A percentile compares a stretch with the other conserved stretches of the same genome.
Evolutionary conservation across 2,329 filamentous ascomycete species (phyloP).

Genomic region (Fusarium caatingaense): DNA sequence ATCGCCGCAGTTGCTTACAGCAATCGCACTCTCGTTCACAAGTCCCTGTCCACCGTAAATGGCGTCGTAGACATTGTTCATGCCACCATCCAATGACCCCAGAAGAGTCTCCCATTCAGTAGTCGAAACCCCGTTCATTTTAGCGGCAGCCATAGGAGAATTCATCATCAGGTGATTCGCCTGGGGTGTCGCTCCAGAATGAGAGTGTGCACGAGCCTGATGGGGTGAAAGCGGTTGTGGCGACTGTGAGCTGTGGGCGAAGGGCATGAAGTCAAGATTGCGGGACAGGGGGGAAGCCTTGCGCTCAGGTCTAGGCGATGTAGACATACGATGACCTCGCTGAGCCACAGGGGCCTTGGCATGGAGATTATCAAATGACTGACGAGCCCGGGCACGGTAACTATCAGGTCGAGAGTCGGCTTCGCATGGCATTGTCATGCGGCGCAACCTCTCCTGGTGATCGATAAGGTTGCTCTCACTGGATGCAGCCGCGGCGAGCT

Average conservation of each 20-base stretch:
- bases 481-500: constrained; percentile 56
- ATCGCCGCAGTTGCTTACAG: constrained; percentile 54
- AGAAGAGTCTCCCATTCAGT: constrained; percentile 87
- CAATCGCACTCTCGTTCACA: constrained; percentile 58
- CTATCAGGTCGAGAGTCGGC: constrained; percentile 52
- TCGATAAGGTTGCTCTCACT: constrained; percentile 66
- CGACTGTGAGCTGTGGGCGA: constrained; percentile 59
- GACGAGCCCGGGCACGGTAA: constrained; percentile 56
- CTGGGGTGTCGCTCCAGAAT: constrained; percentile 36
- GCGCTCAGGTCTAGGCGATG: constrained; percentile 53
- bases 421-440: constrained; percentile 64
- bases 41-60: constrained; percentile 76
- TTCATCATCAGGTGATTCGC: constrained; percentile 46
- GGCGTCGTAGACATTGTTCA: constrained; percentile 85
- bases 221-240: constrained; percentile 63
- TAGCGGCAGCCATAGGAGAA: constrained; percentile 39
- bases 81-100: constrained; percentile 81
- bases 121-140: constrained; percentile 63
- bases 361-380: constrained; percentile 61
- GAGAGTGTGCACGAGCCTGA: constrained; percentile 55
- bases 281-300: constrained; percentile 37
- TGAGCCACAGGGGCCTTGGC: constrained; percentile 50
- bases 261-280: constrained; percentile 70
- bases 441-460: constrained; percentile 68
- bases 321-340: constrained; percentile 62